Conservation (phyloP, 2,329 filamentous ascomycete species). For the Fusarium secorum region DNA sequence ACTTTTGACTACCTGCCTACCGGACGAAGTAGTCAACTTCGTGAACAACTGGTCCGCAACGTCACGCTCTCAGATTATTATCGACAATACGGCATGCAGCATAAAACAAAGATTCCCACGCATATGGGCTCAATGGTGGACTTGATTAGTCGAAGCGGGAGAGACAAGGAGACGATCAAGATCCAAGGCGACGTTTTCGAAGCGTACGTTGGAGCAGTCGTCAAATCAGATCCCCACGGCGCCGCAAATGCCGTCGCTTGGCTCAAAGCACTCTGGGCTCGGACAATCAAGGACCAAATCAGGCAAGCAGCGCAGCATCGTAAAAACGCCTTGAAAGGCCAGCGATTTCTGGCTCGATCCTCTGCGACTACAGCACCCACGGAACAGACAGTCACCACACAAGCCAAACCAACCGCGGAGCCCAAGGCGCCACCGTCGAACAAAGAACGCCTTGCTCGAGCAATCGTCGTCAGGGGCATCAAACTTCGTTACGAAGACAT, state of each 20-base stretch:
- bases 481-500: constrained; percentile 69
- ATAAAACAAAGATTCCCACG: constrained; percentile 64
- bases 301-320: constrained; percentile 48
- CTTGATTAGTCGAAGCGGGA: constrained; percentile 44
- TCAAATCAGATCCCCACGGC: constrained; percentile 74
- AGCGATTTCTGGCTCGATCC: neutral
- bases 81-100: constrained; percentile 73
- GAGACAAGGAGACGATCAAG: constrained; percentile 69
- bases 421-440: constrained; percentile 1
- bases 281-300: constrained; percentile 66
- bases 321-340: neutral
- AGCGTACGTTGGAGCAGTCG: constrained; percentile 82
- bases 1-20: constrained; percentile 71
- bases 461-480: constrained; percentile 64
- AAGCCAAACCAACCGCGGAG: neutral
- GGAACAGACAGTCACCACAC: neutral
- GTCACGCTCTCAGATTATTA: constrained; percentile 76
- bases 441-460: constrained; percentile 44
- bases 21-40: constrained; percentile 76
- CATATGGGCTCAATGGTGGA: constrained; percentile 48
- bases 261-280: constrained; percentile 79
- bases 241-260: constrained; percentile 69
- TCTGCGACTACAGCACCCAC: neutral
- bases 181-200: constrained; percentile 89
- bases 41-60: constrained; percentile 84